These are phyloP conservation scores for Nakazawaea pomicola DNA, from an alignment of 805 yeast species.

Conservation along the genomic window DNA sequence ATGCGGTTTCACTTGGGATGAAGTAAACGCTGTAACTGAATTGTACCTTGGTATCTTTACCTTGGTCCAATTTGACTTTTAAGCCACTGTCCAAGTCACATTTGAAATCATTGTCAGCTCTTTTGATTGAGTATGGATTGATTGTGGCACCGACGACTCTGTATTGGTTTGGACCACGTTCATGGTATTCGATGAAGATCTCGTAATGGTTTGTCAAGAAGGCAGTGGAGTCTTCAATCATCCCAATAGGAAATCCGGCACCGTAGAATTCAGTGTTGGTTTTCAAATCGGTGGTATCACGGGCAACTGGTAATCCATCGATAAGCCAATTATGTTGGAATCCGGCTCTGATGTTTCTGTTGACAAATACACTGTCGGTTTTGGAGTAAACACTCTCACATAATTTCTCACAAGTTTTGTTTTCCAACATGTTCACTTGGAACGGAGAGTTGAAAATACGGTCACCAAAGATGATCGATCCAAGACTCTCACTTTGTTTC, in stretches of 20 bases:
- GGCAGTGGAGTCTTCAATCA: constrained; percentile 50
- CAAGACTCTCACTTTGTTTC: constrained; percentile 84
- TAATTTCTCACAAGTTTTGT: constrained; percentile 60
- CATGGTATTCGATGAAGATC: constrained; percentile 76
- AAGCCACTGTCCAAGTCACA: constrained; percentile 22
- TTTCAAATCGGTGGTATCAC: constrained; percentile 46
- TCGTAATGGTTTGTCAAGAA: constrained; percentile 79
- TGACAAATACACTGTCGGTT: constrained; percentile 69
- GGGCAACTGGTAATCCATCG: constrained; percentile 94
- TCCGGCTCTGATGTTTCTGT: constrained; percentile 73
- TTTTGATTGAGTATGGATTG: constrained; percentile 51
- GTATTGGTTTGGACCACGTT: constrained; percentile 57
- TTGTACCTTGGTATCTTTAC: constrained; percentile 50
- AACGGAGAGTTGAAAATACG: constrained; percentile 92
- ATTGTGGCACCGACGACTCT: constrained; percentile 92
- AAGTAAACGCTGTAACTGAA: constrained; percentile 85
- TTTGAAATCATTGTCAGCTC: constrained; percentile 14
- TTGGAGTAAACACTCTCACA: constrained; percentile 59
- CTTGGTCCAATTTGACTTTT: constrained; percentile 46
- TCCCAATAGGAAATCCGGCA: constrained; percentile 78
- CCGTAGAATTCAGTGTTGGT: constrained; percentile 65
- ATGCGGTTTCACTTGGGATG: constrained; percentile 62
- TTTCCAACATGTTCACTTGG: constrained; percentile 69
- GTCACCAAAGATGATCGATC: constrained; percentile 93
- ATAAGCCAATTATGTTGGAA: constrained; percentile 89